phyloP scores from a whole-genome alignment of 306 rosid species.

The Dryas alaskensis region DNA sequence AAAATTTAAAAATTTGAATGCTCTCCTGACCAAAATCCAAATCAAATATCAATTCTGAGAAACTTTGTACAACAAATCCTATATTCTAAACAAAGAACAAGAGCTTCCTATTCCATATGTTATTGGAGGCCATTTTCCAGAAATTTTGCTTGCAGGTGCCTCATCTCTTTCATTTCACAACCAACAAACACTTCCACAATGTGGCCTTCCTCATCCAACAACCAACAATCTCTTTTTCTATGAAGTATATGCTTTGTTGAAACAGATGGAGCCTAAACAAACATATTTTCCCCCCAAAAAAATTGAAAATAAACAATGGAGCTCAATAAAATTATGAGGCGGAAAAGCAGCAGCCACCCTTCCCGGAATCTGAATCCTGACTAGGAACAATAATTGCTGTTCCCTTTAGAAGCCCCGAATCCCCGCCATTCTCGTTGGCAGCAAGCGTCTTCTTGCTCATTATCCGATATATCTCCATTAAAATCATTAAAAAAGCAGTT shows the following conservation, averaged over 20 bases:
- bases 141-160: not conserved
- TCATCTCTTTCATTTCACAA: not conserved
- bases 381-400: constrained; percentile 61
- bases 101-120: not conserved
- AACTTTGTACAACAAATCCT: constrained; percentile 35
- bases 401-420: constrained; percentile 59
- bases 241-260: not conserved
- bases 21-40: not conserved
- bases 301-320: constrained; percentile 7
- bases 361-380: constrained; percentile 34
- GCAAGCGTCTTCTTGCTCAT: constrained; percentile 65
- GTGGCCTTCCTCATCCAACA: constrained; percentile 7
- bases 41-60: constrained; percentile 4
- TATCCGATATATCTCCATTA: constrained; percentile 67
- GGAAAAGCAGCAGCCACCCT: constrained; percentile 60
- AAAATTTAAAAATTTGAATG: not conserved
- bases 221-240: constrained; percentile 21
- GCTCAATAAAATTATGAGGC: constrained; percentile 22
- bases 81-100: constrained; percentile 25
- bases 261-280: constrained; percentile 2
- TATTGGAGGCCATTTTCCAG: not conserved
- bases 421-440: constrained; percentile 36
- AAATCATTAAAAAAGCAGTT: constrained; percentile 68
- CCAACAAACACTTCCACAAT: not conserved
- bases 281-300: constrained; percentile 7